Conservation (phyloP, 352 stramenopile species). For the Phytophthora fragariae region DNA sequence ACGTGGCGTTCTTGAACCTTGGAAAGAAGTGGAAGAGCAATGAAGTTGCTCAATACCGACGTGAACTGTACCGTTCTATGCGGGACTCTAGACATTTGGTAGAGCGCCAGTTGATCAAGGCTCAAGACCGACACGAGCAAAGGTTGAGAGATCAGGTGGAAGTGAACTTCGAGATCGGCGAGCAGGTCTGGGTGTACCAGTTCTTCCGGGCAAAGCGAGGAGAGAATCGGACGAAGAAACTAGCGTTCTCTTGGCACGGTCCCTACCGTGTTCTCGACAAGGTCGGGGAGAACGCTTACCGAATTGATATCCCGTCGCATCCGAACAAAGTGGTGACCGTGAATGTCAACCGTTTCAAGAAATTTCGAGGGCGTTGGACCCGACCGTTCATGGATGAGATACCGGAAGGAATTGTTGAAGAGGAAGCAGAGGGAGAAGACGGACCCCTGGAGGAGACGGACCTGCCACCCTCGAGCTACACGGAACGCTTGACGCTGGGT, state of each 20-base stretch:
- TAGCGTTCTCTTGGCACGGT: conserved; percentile 20
- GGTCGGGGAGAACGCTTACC: not conserved
- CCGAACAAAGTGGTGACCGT: conserved; percentile 1
- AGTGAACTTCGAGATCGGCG: not conserved
- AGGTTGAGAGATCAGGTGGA: not conserved
- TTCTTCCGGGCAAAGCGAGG: conserved; percentile 3
- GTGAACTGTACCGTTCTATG: not conserved
- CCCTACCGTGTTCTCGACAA: not conserved
- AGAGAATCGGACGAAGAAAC: conserved; percentile 3
- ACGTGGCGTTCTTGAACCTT: too few relatives aligned
- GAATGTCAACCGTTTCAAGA: conserved; percentile 5
- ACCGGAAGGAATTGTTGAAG: not conserved
- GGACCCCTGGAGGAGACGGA: not conserved
- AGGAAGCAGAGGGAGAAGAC: not conserved
- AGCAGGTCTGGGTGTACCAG: conserved; percentile 15
- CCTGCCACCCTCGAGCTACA: not conserved
- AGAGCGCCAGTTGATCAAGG: conserved; percentile 5
- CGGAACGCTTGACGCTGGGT: not conserved
- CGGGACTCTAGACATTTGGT: conserved; percentile 1
- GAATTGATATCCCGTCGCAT: not conserved
- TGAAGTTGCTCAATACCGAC: not conserved
- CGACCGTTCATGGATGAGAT: conserved; percentile 5
- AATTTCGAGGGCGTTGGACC: not conserved
- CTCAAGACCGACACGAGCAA: too few relatives aligned
- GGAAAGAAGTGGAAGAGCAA: conserved; percentile 17